Evolutionary conservation across 139 green algal genomes (phyloP), one percentile per base, ranked within the genome.

Genomic region (Tetradesmus lagerheimii): DNA sequence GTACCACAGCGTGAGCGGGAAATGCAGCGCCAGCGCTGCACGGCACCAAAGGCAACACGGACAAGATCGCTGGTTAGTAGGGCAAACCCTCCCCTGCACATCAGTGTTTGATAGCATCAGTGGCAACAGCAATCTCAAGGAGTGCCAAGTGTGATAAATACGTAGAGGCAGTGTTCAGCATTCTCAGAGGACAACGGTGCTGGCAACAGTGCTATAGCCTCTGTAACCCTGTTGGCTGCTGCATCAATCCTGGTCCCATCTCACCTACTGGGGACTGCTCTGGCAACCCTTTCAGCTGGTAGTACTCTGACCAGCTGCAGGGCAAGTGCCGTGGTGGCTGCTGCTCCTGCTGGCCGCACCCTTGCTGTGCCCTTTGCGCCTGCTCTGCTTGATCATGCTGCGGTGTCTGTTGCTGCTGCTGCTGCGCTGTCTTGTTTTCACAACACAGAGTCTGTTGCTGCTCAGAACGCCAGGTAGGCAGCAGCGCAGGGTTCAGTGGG

Each of bases 21-120:
- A 62, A 50, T 90, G 74, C 47, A 90, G 86, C 25, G 50, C 34
- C 34, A 90, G 86, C 20, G 86, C 86, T 76, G 86, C 85, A 86
- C 35, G 47, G 79, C 41, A 86, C 2, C 15, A 85, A 74, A 71
- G 15, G 25, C 66, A 76, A 23, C 15, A 37, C 29, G 66, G 20
- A 34, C 12, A 62, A 62, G 47, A 62, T 11, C 47, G 43, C 43
- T 50, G 43, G 43, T 50, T 50, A n/a, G n/a, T n/a, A n/a, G n/a
- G n/a, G n/a, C n/a, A n/a, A n/a, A n/a, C n/a, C n/a, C n/a, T n/a
- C n/a, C n/a, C n/a, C n/a, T n/a, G n/a, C n/a, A n/a, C n/a, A n/a
- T n/a, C n/a, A n/a, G n/a, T n/a, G n/a, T n/a, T n/a, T n/a, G n/a
- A n/a, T n/a, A n/a, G n/a, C n/a, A n/a, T n/a, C n/a, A n/a, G n/a